Evolutionary conservation across 305 asterid species (phyloP).

Genomic region (Fraxinus nigra): DNA sequence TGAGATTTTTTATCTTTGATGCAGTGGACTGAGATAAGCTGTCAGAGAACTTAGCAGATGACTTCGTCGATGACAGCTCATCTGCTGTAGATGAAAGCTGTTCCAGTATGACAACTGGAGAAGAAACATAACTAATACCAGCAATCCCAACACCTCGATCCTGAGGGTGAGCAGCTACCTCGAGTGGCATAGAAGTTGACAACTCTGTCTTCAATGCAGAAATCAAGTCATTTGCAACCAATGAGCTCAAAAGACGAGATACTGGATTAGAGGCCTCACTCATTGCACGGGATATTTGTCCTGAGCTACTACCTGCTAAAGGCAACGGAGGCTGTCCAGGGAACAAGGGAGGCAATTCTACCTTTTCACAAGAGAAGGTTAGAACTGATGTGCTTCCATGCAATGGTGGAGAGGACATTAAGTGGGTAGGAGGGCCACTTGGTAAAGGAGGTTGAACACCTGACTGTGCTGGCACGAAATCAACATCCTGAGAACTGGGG

Average conservation of each 20-base stretch:
- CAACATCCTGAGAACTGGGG: neutral
- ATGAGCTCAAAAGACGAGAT: slow-evolving; percentile 76
- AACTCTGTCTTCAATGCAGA: slow-evolving; percentile 56
- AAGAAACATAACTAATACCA: slow-evolving; percentile 34
- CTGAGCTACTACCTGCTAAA: slow-evolving; percentile 19
- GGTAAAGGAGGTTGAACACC: slow-evolving; percentile 18
- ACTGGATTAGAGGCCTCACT: slow-evolving; percentile 48
- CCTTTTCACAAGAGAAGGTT: slow-evolving; percentile 18
- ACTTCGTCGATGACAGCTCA: slow-evolving; percentile 32
- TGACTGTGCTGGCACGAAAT: neutral
- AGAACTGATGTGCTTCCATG: slow-evolving; percentile 15
- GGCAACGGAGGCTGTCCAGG: slow-evolving; percentile 19
- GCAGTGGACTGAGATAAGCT: slow-evolving; percentile 33
- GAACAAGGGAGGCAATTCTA: slow-evolving; percentile 22
- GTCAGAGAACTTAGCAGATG: slow-evolving; percentile 35
- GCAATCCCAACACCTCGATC: slow-evolving; percentile 38
- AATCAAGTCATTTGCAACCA: slow-evolving; percentile 84
- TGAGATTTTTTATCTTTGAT: slow-evolving; percentile 44
- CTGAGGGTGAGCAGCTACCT: slow-evolving; percentile 34
- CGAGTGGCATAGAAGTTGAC: slow-evolving; percentile 30
- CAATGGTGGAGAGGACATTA: slow-evolving; percentile 8
- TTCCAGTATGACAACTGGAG: slow-evolving; percentile 33
- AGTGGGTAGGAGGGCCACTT: slow-evolving; percentile 17
- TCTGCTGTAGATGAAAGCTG: slow-evolving; percentile 28
- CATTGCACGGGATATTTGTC: slow-evolving; percentile 8